Evolutionary conservation across 2,329 filamentous ascomycete species (phyloP), one percentile per base, ranked within the genome.

Genomic region (Lasiodiplodia sp.): DNA sequence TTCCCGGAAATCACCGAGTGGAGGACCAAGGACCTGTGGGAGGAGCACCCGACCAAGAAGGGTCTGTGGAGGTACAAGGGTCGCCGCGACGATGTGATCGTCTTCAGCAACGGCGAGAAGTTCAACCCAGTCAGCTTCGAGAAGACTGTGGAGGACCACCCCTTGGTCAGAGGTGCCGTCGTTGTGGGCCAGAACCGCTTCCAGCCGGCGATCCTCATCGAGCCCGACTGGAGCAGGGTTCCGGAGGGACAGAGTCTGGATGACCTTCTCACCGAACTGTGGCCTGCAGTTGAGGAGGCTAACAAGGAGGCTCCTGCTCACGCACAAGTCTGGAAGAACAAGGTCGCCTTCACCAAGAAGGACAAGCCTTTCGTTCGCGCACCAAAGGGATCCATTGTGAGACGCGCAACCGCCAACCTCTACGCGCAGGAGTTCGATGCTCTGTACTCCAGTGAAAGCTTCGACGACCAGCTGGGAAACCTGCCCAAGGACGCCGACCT

Each of bases 371-470:
- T 86, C 60, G 71, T 79, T 2, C 78, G 75, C 18, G 83, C 84
- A 0, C 79, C 82, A 5, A 86, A 87, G 71, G 81, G 82, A 0
- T 83, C 79, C 0, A 77, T 84, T 4, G 80, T 83, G 71, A 79
- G 83, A 4, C 75, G 75, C 0, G 75, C 77, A 0, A 83, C 84
- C 1, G 66, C 80, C 7, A 70, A 73, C 0, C 74, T 82, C 2
- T 87, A 85, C 66, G 74, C 73, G 1, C 72, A 79, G 1, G 83
- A 85, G 67, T 84, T 86, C 37, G 79, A 85, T 11, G 75, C 74
- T 0, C 75, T 86, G 14, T 86, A 86, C 67, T 34, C 40, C 40
- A 63, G 44, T 38, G 66, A 68, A 28, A 49, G 57, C 16, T 68
- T 68, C 6, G 65, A 67, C 5, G 68, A 69, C 23, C 40, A 67